A percentile compares a stretch with the other conserved stretches of the same genome.
Conservation (phyloP, 345 rosid genomes). For the Xanthoceras sorbifolium region DNA sequence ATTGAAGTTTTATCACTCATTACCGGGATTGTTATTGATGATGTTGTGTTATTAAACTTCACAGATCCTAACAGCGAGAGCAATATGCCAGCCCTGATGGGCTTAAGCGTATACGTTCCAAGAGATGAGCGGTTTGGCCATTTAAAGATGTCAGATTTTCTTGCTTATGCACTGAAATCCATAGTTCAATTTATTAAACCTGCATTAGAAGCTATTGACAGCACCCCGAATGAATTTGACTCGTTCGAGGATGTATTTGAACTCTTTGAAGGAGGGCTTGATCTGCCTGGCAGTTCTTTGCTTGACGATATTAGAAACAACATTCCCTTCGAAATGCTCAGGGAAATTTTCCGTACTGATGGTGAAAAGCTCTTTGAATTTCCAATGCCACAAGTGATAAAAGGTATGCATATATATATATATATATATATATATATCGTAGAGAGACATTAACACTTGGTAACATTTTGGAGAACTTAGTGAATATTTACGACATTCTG, state of each 20-base stretch:
- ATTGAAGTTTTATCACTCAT: background rate
- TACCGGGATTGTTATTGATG: background rate
- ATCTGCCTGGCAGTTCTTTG: constrained; percentile 47
- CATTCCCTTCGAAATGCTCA: constrained; percentile 56
- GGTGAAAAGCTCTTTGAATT: constrained; percentile 47
- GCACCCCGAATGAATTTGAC: constrained; percentile 57
- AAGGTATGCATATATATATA: constrained; percentile 41
- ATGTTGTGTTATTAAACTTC: constrained; percentile 14
- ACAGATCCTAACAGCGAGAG: constrained; percentile 61
- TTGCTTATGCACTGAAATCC: constrained; percentile 55
- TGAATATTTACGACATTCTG: no score
- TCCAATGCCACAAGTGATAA: constrained; percentile 73
- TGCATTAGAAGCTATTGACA: constrained; percentile 47
- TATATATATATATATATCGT: no score
- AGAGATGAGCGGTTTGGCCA: constrained; percentile 80
- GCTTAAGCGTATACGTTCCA: constrained; percentile 69
- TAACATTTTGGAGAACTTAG: background rate
- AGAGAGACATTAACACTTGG: no score
- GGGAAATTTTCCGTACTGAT: constrained; percentile 57
- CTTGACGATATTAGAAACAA: constrained; percentile 36
- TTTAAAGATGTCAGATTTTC: constrained; percentile 63
- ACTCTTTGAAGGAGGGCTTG: constrained; percentile 55
- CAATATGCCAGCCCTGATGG: constrained; percentile 39
- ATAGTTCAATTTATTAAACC: constrained; percentile 55
- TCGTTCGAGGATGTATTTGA: constrained; percentile 53